phyloP scores from a whole-genome alignment of 2,329 filamentous ascomycete species.

The Pseudopyrenochaeta lycopersici region DNA sequence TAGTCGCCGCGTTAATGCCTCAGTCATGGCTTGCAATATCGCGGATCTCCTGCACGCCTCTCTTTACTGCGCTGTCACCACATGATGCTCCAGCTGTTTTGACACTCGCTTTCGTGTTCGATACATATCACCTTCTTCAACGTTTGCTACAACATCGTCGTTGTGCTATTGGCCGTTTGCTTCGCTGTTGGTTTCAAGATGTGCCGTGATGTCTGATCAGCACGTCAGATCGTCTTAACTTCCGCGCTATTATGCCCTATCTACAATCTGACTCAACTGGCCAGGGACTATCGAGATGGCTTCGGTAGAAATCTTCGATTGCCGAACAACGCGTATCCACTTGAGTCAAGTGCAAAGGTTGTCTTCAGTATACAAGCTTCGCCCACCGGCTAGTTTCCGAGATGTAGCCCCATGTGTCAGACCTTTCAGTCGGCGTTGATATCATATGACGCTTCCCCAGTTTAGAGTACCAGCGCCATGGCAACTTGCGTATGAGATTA shows the following conservation, averaged over 20 bases:
- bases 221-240: conserved; percentile 1
- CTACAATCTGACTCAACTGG: background rate
- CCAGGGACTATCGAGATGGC: background rate
- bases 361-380: background rate
- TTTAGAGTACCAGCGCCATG: background rate
- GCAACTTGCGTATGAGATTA: background rate
- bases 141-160: background rate
- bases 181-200: background rate
- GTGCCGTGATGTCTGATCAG: conserved; percentile 10
- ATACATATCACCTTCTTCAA: background rate
- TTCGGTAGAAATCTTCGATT: background rate
- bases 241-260: background rate
- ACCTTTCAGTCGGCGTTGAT: background rate
- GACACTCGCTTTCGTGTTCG: background rate
- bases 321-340: background rate
- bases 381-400: background rate
- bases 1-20: conserved; percentile 15
- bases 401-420: background rate
- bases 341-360: background rate
- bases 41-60: background rate
- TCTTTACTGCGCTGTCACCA: background rate
- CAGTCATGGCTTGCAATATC: conserved; percentile 5
- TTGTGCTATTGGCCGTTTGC: background rate
- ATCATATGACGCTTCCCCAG: background rate
- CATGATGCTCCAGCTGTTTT: background rate